Conservation (phyloP, 352 stramenopile genomes). For the Blastocystis sp. region DNA sequence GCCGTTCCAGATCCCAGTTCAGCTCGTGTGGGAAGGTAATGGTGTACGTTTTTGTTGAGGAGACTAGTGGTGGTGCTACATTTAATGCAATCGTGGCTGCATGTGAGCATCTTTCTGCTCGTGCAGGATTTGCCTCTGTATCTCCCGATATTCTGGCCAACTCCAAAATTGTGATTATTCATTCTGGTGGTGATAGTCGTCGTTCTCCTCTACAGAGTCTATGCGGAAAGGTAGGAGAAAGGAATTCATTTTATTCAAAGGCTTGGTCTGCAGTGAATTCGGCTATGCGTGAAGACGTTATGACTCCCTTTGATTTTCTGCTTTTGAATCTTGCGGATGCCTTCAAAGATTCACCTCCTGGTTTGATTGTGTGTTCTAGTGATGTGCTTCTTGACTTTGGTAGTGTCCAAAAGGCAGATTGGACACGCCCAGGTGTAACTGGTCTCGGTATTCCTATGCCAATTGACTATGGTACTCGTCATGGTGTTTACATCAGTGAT, state of each 20-base stretch:
- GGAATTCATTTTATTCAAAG: not conserved
- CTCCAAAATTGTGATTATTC: constrained; percentile 69
- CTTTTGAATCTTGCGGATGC: constrained; percentile 41
- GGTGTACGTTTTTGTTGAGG: not conserved
- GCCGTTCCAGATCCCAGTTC: constrained; percentile 66
- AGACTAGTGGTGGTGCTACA: constrained; percentile 64
- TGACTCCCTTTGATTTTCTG: constrained; percentile 68
- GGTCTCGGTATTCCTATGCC: constrained; percentile 64
- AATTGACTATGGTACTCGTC: constrained; percentile 59
- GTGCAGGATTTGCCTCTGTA: constrained; percentile 63
- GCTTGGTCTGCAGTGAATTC: constrained; percentile 65
- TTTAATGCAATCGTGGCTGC: constrained; percentile 69
- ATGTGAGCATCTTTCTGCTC: constrained; percentile 61
- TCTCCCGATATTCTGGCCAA: constrained; percentile 61
- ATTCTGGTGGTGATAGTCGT: constrained; percentile 67
- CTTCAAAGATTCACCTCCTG: constrained; percentile 38
- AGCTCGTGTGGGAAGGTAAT: constrained; percentile 66
- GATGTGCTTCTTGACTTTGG: constrained; percentile 67
- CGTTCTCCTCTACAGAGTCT: constrained; percentile 65
- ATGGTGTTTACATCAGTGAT: constrained; percentile 65
- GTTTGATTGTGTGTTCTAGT: constrained; percentile 63
- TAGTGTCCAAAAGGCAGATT: constrained; percentile 20
- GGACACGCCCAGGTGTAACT: constrained; percentile 60
- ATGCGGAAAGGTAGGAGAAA: constrained; percentile 50
- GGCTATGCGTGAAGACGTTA: constrained; percentile 29